phyloP scores from a whole-genome alignment of 257 asterid genomes.

The Penstemon davidsonii region DNA sequence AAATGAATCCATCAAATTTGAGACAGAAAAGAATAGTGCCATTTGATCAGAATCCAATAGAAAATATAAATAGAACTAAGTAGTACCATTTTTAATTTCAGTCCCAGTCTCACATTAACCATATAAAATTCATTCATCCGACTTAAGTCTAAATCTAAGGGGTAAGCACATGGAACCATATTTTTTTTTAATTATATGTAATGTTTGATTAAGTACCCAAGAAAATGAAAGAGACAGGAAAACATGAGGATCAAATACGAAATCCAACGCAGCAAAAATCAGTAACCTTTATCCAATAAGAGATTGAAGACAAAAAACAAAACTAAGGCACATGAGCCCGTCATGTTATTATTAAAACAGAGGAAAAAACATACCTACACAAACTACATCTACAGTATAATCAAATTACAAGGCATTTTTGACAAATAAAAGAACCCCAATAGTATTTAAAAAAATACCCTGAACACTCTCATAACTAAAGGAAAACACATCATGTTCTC shows the following conservation, averaged over 20 bases:
- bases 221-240: conserved; percentile 19
- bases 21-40: too few relatives aligned
- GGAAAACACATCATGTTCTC: too few relatives aligned
- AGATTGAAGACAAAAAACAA: conserved; percentile 15
- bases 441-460: too few relatives aligned
- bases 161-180: not conserved
- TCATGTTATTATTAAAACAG: conserved; percentile 9
- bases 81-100: too few relatives aligned
- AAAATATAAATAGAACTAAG: too few relatives aligned
- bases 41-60: too few relatives aligned
- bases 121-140: too few relatives aligned
- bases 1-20: too few relatives aligned
- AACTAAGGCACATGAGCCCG: conserved; percentile 33
- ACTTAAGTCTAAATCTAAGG: too few relatives aligned
- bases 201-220: conserved; percentile 7
- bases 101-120: too few relatives aligned
- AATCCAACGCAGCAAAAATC: conserved; percentile 24
- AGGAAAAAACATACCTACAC: conserved; percentile 12
- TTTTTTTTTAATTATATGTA: not conserved
- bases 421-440: conserved; percentile 13
- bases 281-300: not conserved
- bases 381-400: not conserved
- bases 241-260: conserved; percentile 28
- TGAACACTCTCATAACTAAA: not conserved
- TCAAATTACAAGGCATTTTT: too few relatives aligned